These are phyloP conservation scores for Phytophthora cajani DNA, from an alignment of 352 stramenopile species.

Conservation along the genomic window DNA sequence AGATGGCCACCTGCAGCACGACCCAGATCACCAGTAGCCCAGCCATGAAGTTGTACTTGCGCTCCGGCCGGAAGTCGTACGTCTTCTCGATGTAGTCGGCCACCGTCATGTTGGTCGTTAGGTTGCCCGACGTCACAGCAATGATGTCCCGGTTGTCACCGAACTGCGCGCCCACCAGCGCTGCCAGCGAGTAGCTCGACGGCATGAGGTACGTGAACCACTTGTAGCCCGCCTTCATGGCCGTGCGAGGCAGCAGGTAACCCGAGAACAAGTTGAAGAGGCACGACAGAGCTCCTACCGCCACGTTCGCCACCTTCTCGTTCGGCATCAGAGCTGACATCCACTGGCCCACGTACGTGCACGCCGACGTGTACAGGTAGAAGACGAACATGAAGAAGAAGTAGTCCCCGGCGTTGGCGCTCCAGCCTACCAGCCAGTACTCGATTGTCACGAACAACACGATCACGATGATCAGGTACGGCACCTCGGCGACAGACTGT, in stretches of 20 bases:
- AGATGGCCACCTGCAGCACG: conserved; percentile 38
- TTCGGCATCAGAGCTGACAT: conserved; percentile 68
- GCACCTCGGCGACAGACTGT: conserved; percentile 64
- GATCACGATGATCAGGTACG: conserved; percentile 53
- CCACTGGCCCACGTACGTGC: conserved; percentile 67
- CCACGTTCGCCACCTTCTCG: conserved; percentile 70
- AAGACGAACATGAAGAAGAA: conserved; percentile 46
- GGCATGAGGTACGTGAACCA: conserved; percentile 57
- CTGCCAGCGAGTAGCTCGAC: not conserved
- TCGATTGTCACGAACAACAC: conserved; percentile 53
- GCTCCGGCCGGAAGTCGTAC: not conserved
- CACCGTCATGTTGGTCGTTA: not conserved
- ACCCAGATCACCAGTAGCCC: not conserved
- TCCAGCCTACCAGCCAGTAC: conserved; percentile 67
- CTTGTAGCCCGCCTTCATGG: conserved; percentile 57
- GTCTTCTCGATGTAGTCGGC: not conserved
- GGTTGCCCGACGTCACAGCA: not conserved
- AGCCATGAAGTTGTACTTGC: not conserved
- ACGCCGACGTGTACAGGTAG: conserved; percentile 61
- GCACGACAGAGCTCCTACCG: conserved; percentile 60
- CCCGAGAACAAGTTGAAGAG: conserved; percentile 66
- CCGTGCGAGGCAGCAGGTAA: conserved; percentile 46
- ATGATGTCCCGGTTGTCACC: not conserved
- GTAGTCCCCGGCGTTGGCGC: conserved; percentile 25
- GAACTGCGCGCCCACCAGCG: not conserved